phyloP scores from a whole-genome alignment of 108 stramenopile genomes.

The Seminavis robusta region DNA sequence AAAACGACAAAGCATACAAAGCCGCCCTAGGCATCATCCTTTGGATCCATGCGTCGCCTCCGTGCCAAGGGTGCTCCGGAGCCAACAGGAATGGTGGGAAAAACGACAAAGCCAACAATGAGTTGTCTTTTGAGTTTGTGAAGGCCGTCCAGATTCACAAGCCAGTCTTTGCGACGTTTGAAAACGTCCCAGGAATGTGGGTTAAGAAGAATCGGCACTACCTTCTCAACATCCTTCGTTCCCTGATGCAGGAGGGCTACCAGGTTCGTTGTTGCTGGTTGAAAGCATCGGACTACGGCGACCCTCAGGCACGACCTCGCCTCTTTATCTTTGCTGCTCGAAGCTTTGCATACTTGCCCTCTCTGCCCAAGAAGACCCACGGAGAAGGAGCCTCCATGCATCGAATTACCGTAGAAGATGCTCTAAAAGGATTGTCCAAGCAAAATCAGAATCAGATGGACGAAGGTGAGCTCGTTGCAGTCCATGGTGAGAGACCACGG shows the following conservation, averaged over 20 bases:
- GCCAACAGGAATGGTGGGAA: slow-evolving; percentile 3
- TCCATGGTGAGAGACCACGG: no score
- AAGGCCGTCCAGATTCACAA: background rate
- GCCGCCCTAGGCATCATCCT: background rate
- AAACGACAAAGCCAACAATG: background rate
- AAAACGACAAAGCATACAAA: background rate
- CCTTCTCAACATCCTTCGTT: background rate
- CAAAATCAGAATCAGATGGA: no score
- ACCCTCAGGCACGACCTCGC: slow-evolving; percentile 47
- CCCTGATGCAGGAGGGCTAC: background rate
- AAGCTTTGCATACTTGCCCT: no score
- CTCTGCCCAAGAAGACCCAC: no score
- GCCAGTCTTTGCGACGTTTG: background rate
- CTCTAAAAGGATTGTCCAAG: no score
- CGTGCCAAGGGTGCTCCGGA: slow-evolving; percentile 5
- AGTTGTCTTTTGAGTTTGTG: background rate
- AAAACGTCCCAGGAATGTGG: slow-evolving; percentile 10
- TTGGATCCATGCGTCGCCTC: background rate
- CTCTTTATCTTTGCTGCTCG: slow-evolving; percentile 38
- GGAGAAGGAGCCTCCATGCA: no score
- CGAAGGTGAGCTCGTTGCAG: no score
- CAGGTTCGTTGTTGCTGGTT: slow-evolving; percentile 1
- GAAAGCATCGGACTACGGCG: slow-evolving; percentile 31
- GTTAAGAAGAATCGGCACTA: slow-evolving; percentile 4
- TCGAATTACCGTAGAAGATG: no score